A percentile compares a stretch with the other conserved stretches of the same genome.
Evolutionary conservation across 169 alveolate genomes (phyloP).

Genomic region (Pseudocohnilembus persalinus): DNA sequence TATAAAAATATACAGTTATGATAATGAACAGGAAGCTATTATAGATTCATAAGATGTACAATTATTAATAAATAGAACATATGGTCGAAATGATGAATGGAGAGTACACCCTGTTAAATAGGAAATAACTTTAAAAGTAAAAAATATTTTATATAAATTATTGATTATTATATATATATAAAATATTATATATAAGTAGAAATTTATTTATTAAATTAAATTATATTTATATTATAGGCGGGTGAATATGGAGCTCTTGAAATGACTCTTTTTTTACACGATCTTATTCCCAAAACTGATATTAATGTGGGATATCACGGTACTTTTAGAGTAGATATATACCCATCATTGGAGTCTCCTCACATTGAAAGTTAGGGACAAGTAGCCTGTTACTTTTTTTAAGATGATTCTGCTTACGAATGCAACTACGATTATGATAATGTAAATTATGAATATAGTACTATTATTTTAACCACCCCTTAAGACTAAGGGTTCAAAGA

Average conservation of each 20-base stretch:
- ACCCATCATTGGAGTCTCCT: background rate
- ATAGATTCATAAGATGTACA: background rate
- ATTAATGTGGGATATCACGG: background rate
- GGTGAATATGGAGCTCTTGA: background rate
- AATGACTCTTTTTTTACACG: background rate
- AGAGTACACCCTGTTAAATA: background rate
- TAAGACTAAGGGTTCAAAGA: background rate
- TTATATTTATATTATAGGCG: background rate
- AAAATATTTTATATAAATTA: no score
- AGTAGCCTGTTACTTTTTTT: background rate
- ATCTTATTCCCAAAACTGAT: background rate
- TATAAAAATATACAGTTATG: background rate
- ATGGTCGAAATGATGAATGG: background rate
- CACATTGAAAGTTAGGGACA: background rate
- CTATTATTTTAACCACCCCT: background rate
- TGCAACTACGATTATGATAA: background rate
- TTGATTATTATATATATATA: no score
- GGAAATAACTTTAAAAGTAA: background rate
- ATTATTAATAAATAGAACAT: background rate
- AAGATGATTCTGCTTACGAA: background rate
- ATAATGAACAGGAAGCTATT: background rate
- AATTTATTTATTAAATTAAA: no score
- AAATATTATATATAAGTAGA: no score
- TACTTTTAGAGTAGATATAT: background rate
- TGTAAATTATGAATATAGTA: no score